Conservation (phyloP, 2,329 filamentous ascomycete genomes). For the Hypoxylon sp. region DNA sequence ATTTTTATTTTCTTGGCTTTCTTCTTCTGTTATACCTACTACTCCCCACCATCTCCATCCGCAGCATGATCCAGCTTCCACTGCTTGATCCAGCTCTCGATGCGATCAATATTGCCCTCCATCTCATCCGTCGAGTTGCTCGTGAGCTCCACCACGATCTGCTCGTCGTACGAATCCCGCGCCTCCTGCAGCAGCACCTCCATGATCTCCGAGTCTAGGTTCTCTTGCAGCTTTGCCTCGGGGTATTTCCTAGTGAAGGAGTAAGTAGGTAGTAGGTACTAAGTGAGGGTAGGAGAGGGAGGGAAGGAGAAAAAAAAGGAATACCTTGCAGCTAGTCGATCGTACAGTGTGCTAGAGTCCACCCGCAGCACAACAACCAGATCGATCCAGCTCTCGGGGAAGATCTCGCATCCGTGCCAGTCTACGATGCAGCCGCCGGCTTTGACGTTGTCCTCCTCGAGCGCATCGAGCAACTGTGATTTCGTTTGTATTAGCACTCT, state of each 20-base stretch:
- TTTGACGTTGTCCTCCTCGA: conserved; percentile 78
- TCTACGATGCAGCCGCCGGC: conserved; percentile 89
- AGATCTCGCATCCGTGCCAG: conserved; percentile 97
- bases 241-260: conserved; percentile 72
- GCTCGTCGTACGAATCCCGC: conserved; percentile 81
- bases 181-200: conserved; percentile 92
- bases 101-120: conserved; percentile 85
- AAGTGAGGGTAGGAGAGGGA: background rate
- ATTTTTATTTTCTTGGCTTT: background rate
- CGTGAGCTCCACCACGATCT: conserved; percentile 87
- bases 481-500: conserved; percentile 26
- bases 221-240: conserved; percentile 91
- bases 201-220: conserved; percentile 97
- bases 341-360: conserved; percentile 82
- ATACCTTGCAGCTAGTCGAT: conserved; percentile 79
- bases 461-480: conserved; percentile 79
- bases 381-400: conserved; percentile 93
- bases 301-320: background rate
- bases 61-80: conserved; percentile 76
- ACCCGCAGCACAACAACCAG: conserved; percentile 90
- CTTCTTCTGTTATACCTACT: background rate
- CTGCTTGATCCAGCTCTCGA: conserved; percentile 80
- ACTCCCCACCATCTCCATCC: conserved; percentile 25
- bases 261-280: background rate
- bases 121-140: conserved; percentile 87